These are phyloP conservation scores for Venturia carpophila DNA, from an alignment of 2,329 filamentous ascomycete species.

Conservation along the genomic window DNA sequence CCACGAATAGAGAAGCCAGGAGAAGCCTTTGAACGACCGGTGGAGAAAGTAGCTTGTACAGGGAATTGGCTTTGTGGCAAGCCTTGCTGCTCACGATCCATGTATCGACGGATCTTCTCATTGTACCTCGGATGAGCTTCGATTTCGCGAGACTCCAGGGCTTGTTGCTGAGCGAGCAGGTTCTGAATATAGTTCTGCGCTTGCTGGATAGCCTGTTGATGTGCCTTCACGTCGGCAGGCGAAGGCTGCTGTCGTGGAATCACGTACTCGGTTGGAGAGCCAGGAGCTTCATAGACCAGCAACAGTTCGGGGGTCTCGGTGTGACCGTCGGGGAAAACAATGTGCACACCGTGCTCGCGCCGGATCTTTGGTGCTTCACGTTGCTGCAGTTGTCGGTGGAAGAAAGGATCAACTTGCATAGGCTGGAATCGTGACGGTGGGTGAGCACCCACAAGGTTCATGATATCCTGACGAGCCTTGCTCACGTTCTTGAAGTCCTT, in stretches of 20 bases:
- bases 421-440: conserved; percentile 64
- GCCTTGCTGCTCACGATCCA: conserved; percentile 48
- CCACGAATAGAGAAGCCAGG: conserved; percentile 67
- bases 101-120: conserved; percentile 54
- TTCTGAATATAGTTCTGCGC: conserved; percentile 50
- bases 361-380: conserved; percentile 57
- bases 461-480: conserved; percentile 67
- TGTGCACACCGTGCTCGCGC: conserved; percentile 61
- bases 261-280: conserved; percentile 43
- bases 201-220: conserved; percentile 50
- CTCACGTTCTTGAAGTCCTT: conserved; percentile 76
- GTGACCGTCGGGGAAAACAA: conserved; percentile 59
- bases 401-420: conserved; percentile 67
- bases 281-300: conserved; percentile 66
- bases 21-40: conserved; percentile 44
- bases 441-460: conserved; percentile 63
- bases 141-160: conserved; percentile 47
- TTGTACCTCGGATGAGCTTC: conserved; percentile 54
- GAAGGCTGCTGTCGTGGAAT: conserved; percentile 50
- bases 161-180: conserved; percentile 46
- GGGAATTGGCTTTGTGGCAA: conserved; percentile 45
- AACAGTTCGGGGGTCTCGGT: conserved; percentile 57
- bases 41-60: conserved; percentile 45
- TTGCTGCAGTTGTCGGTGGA: conserved; percentile 62
- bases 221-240: conserved; percentile 46